Conservation (phyloP, 768 basidiomycete genomes). For the Mycena filopes region DNA sequence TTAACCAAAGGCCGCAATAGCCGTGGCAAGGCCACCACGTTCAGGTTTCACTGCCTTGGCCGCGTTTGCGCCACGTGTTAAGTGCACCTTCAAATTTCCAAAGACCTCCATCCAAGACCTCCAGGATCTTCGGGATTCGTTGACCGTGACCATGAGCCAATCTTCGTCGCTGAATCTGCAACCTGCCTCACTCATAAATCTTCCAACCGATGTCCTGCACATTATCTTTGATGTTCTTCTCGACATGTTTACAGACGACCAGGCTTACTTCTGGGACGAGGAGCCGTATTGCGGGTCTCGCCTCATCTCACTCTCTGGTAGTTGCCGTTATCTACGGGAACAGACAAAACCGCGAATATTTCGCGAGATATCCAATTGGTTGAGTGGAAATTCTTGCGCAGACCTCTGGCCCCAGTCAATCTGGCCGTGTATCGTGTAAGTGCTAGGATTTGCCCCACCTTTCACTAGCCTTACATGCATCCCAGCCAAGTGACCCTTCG, state of each 20-base stretch:
- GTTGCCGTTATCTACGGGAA: neutral
- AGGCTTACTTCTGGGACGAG: neutral
- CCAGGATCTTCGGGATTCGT: too few relatives aligned
- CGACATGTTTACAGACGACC: neutral
- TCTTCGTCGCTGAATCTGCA: too few relatives aligned
- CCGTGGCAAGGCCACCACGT: too few relatives aligned
- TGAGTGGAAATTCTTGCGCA: neutral
- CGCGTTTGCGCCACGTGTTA: too few relatives aligned
- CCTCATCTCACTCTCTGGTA: neutral
- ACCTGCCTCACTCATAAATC: too few relatives aligned
- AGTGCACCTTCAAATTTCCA: too few relatives aligned
- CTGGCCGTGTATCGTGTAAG: neutral
- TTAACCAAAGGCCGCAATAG: too few relatives aligned
- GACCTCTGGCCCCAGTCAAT: neutral
- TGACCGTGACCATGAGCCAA: too few relatives aligned
- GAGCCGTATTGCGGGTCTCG: neutral
- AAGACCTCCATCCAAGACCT: too few relatives aligned
- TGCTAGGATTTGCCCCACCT: neutral
- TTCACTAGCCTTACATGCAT: neutral
- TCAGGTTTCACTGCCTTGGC: too few relatives aligned
- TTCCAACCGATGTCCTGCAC: neutral
- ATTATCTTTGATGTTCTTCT: neutral
- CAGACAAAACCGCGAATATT: neutral
- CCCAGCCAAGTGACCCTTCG: neutral
- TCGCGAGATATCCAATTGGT: constrained; percentile 6